These are phyloP conservation scores for Melanomma pulvis-pyrius DNA, from an alignment of 495 filamentous ascomycete species.

Conservation along the genomic window DNA sequence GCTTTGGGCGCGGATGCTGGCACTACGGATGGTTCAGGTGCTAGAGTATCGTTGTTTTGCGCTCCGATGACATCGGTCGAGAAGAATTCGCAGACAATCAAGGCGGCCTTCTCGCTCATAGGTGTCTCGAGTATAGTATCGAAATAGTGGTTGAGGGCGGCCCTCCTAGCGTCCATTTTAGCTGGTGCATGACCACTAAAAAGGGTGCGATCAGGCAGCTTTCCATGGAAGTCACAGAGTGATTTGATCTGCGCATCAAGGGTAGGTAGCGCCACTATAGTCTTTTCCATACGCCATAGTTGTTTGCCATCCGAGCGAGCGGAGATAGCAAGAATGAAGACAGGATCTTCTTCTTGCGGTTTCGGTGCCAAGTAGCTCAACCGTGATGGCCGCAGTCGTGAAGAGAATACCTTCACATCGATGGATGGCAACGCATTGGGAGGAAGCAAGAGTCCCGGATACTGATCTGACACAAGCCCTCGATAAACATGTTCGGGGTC, in stretches of 20 bases:
- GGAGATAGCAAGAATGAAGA: slow-evolving; percentile 87
- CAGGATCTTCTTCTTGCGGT: slow-evolving; percentile 79
- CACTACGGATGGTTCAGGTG: slow-evolving; percentile 49
- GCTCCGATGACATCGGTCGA: slow-evolving; percentile 83
- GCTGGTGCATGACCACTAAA: slow-evolving; percentile 94
- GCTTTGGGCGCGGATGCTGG: slow-evolving; percentile 51
- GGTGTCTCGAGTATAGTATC: slow-evolving; percentile 78
- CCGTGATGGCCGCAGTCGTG: slow-evolving; percentile 87
- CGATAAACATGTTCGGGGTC: slow-evolving; percentile 54
- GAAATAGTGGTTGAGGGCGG: slow-evolving; percentile 81
- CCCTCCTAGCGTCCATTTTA: slow-evolving; percentile 84
- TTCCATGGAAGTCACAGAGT: slow-evolving; percentile 65
- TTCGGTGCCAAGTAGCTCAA: slow-evolving; percentile 75
- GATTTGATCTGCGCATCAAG: slow-evolving; percentile 80
- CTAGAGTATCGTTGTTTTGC: slow-evolving; percentile 56
- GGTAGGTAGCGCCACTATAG: slow-evolving; percentile 75
- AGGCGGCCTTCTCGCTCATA: slow-evolving; percentile 76
- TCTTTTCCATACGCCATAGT: slow-evolving; percentile 92
- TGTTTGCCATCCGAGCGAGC: slow-evolving; percentile 76
- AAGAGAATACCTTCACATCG: slow-evolving; percentile 84
- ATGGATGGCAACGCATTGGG: slow-evolving; percentile 89
- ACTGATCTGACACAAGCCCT: slow-evolving; percentile 78
- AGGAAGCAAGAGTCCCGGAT: slow-evolving; percentile 79
- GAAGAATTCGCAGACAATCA: slow-evolving; percentile 84
- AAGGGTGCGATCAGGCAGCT: slow-evolving; percentile 78